phyloP scores from a whole-genome alignment of 2,329 filamentous ascomycete species.

The Dactylellina sp. region DNA sequence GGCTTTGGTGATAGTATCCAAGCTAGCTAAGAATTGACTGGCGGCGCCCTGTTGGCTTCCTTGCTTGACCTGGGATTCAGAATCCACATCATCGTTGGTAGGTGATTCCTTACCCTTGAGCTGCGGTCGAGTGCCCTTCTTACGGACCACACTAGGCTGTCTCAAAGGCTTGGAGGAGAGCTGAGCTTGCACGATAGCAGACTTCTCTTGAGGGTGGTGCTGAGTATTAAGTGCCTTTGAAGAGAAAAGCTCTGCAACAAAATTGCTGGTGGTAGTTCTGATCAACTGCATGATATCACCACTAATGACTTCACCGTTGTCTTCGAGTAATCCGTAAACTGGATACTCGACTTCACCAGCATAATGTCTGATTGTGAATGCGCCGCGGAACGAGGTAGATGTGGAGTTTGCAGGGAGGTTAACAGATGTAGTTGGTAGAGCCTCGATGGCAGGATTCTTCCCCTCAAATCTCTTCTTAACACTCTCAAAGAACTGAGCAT shows the following conservation, averaged over 20 bases:
- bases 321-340: slow-evolving; percentile 85
- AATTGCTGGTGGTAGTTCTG: slow-evolving; percentile 85
- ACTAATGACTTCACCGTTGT: slow-evolving; percentile 95
- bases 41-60: slow-evolving; percentile 81
- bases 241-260: slow-evolving; percentile 91
- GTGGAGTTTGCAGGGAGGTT: slow-evolving; percentile 75
- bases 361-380: slow-evolving; percentile 84
- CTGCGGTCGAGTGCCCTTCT: slow-evolving; percentile 72
- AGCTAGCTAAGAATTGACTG: slow-evolving; percentile 86
- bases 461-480: slow-evolving; percentile 91
- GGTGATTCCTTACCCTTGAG: slow-evolving; percentile 64
- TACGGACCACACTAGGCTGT: slow-evolving; percentile 89
- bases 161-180: slow-evolving; percentile 95
- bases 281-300: slow-evolving; percentile 96
- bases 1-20: slow-evolving; percentile 91
- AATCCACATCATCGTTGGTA: slow-evolving; percentile 63
- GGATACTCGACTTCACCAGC: slow-evolving; percentile 97
- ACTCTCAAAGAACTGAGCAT: slow-evolving; percentile 90
- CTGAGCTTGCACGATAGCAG: slow-evolving; percentile 92
- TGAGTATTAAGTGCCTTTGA: slow-evolving; percentile 93
- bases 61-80: slow-evolving; percentile 31
- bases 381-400: slow-evolving; percentile 80
- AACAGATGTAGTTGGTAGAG: slow-evolving; percentile 78
- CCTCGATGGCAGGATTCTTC: slow-evolving; percentile 89
- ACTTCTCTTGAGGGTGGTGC: slow-evolving; percentile 89